Base-by-base conservation (phyloP, 768 basidiomycete genomes). In the Strobilomyces dryophilus region DNA sequence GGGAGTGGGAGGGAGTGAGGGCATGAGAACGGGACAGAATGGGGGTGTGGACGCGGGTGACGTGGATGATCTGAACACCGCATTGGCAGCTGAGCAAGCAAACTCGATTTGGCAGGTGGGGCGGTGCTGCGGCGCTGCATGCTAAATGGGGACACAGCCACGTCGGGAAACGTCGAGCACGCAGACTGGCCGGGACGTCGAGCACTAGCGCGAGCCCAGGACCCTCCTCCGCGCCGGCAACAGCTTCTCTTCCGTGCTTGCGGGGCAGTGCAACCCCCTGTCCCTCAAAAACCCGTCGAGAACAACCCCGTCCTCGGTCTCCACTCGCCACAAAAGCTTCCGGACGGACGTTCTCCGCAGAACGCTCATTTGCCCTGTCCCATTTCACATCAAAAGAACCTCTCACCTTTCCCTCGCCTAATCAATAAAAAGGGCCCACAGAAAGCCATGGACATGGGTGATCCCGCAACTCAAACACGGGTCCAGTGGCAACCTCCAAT, bases 101-200 rank as follows among this genome's bases (percentile, higher is more conserved):
- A 29, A 1, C 58, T 43, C 20, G 47, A 61, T 56, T 45, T 47
- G 45, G 63, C 8, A 61, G 1, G 57, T 58, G 52, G 59, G 55
- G 69, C 68, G 58, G 68, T 69, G 67, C 67, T 69, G 67, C 64
- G 67, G 67, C 67, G 53, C 62, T 69, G 68, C 59, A 59, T 55
- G 52, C 56, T 68, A 66, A 65, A 68, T 68, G 60, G 58, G 55
- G 56, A 58, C 66, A 69, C 67, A 70, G 67, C 67, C 67, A 69
- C 67, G 53, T 66, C 57, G 54, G 62, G 58, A 55, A 72, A 73
- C 76, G 55, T 51, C 57, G 54, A 56, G 55, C 58, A 54, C 52
- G 50, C 31, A 45, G 39, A 26, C 24, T 10, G 53, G 12, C 49
- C 50, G 52, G 47, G 12, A 29, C 55, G 8, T 35, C 39, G 46